Conservation (phyloP, 2,329 filamentous ascomycete genomes). For the Nigrospora sphaerica region DNA sequence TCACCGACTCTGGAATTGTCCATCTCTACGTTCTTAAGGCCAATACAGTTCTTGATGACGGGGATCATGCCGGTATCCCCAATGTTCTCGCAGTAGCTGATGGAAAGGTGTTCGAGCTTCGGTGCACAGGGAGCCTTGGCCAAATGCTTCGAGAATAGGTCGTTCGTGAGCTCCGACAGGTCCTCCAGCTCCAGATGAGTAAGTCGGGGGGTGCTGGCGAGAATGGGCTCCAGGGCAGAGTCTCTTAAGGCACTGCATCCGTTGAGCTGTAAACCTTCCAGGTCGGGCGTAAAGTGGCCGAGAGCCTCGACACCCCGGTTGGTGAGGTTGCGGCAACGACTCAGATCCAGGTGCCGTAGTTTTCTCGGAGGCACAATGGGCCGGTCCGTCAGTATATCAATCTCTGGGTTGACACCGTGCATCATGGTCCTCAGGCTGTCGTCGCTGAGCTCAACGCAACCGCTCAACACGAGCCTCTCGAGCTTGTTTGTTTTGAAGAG, state of each 20-base stretch:
- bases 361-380: slow-evolving; percentile 71
- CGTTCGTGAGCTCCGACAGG: slow-evolving; percentile 68
- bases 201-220: slow-evolving; percentile 69
- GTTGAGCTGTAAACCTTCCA: slow-evolving; percentile 79
- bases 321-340: slow-evolving; percentile 68
- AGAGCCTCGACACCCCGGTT: slow-evolving; percentile 64
- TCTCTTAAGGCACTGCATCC: slow-evolving; percentile 72
- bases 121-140: slow-evolving; percentile 69
- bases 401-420: slow-evolving; percentile 66
- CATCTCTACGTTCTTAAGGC: slow-evolving; percentile 68
- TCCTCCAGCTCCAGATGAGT: slow-evolving; percentile 90
- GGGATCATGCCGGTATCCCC: slow-evolving; percentile 80
- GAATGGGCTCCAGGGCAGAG: slow-evolving; percentile 60
- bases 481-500: slow-evolving; percentile 77
- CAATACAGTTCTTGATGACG: slow-evolving; percentile 67
- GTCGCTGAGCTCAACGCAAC: slow-evolving; percentile 73
- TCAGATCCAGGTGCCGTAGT: slow-evolving; percentile 79
- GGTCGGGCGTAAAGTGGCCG: slow-evolving; percentile 65
- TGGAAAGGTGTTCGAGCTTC: slow-evolving; percentile 69
- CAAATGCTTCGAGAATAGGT: slow-evolving; percentile 62
- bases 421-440: slow-evolving; percentile 66
- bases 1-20: slow-evolving; percentile 93
- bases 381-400: slow-evolving; percentile 72
- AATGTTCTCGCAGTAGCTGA: slow-evolving; percentile 84
- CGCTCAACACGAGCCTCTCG: slow-evolving; percentile 73